Evolutionary conservation across 2,329 filamentous ascomycete genomes (phyloP).

Genomic region (Neonectria punicea): DNA sequence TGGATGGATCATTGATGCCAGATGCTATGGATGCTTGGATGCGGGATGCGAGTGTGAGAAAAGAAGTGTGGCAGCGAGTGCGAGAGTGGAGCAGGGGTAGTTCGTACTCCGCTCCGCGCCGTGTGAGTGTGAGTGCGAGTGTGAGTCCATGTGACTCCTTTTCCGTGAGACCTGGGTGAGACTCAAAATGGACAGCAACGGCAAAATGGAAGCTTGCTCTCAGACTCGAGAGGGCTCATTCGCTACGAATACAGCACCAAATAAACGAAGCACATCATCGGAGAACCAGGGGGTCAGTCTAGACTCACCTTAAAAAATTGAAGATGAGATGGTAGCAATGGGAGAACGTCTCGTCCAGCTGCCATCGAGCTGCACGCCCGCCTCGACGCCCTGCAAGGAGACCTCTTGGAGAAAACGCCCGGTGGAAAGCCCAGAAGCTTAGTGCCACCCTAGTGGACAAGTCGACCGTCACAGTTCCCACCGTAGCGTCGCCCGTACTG

Average conservation of each 20-base stretch:
- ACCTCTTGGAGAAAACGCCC: conserved; percentile 15
- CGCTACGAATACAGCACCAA: neutral
- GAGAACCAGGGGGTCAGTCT: neutral
- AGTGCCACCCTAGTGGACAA: conserved; percentile 5
- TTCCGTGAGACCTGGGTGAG: neutral
- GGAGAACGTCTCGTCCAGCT: neutral
- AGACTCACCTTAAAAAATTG: neutral
- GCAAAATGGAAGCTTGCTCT: neutral
- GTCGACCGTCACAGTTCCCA: neutral
- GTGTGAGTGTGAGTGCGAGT: neutral
- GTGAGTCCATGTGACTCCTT: neutral
- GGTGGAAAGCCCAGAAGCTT: conserved; percentile 20
- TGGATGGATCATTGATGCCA: too few species aligned
- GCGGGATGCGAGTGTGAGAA: neutral
- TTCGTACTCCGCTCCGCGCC: neutral
- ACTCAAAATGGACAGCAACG: neutral
- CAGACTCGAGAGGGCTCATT: neutral
- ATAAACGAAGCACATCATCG: neutral
- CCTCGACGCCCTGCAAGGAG: conserved; percentile 11
- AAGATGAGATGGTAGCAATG: neutral
- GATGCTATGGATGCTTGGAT: neutral
- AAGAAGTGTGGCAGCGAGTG: neutral
- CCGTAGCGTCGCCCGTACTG: conserved; percentile 1
- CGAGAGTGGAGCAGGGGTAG: conserved; percentile 7
- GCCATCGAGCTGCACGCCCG: neutral